Percentiles rank a stretch among this genome's conserved stretches.
Evolutionary conservation across 139 green algal genomes (phyloP).

Genomic region (Astrephomene gubernaculifera): DNA sequence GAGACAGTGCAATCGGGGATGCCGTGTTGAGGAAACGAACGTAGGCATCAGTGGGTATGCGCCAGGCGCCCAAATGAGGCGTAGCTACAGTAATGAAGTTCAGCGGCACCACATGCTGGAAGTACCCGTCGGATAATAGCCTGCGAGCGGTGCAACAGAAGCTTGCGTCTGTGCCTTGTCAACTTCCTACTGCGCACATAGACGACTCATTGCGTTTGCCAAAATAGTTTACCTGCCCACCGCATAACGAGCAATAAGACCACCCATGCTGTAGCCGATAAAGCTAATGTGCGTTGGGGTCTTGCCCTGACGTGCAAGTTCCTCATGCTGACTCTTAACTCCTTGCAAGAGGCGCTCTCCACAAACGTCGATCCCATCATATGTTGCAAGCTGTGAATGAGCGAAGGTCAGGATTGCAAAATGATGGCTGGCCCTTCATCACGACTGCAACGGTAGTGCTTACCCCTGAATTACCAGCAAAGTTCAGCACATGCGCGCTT

Average conservation of each 20-base stretch:
- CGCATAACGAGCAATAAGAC: slow-evolving; percentile 43
- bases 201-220: not conserved
- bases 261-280: slow-evolving; percentile 48
- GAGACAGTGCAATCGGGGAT: not conserved
- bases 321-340: not conserved
- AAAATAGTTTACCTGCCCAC: slow-evolving; percentile 10
- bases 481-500: not conserved
- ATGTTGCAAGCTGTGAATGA: slow-evolving; percentile 26
- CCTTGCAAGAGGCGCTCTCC: slow-evolving; percentile 15
- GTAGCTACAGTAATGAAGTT: slow-evolving; percentile 48
- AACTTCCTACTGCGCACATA: not conserved
- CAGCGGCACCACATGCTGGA: slow-evolving; percentile 16
- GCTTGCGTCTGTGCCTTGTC: not conserved
- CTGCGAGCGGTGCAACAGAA: not conserved
- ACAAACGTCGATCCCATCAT: slow-evolving; percentile 44
- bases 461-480: not conserved
- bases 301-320: slow-evolving; percentile 1
- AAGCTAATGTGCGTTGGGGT: slow-evolving; percentile 25
- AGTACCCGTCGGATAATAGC: slow-evolving; percentile 27
- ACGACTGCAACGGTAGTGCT: no score
- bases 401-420: slow-evolving; percentile 15
- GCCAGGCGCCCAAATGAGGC: slow-evolving; percentile 49
- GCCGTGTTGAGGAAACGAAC: not conserved
- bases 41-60: not conserved
- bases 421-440: no score